Percentiles rank a stretch among this genome's conserved stretches.
Conservation (phyloP, 108 stramenopile genomes). For the Discostella stelligeroides region DNA sequence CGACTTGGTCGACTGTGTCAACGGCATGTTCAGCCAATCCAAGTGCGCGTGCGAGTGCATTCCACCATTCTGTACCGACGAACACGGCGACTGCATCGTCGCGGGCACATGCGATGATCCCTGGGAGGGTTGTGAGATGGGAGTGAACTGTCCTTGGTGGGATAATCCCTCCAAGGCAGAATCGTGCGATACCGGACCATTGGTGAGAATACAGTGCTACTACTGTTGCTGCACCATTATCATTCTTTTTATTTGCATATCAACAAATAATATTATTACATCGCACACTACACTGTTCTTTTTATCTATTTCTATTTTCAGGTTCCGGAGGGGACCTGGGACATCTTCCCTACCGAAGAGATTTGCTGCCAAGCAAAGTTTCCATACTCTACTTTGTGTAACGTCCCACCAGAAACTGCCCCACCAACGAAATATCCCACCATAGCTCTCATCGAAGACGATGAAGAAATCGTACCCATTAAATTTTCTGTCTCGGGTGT, state of each 20-base stretch:
- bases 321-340: conserved; percentile 11
- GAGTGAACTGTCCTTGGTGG: conserved; percentile 23
- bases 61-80: conserved; percentile 23
- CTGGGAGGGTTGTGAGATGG: conserved; percentile 2
- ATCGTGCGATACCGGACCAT: conserved; percentile 8
- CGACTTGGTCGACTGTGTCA: not conserved
- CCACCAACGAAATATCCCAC: conserved; percentile 21
- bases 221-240: not conserved
- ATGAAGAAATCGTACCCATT: conserved; percentile 1
- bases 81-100: not conserved
- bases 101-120: conserved; percentile 7
- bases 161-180: not conserved
- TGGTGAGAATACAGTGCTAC: conserved; percentile 1
- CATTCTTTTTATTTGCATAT: too few relatives aligned
- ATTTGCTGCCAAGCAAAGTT: conserved; percentile 4
- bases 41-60: conserved; percentile 28
- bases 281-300: not conserved
- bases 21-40: conserved; percentile 18
- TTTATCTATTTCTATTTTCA: not conserved
- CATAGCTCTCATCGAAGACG: not conserved
- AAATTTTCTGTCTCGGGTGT: not conserved
- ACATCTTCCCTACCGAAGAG: not conserved
- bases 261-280: not conserved
- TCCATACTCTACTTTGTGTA: conserved; percentile 8
- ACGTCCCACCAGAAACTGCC: not conserved